Base-by-base conservation (phyloP, 306 rosid species). In the Potentilla sterilis region DNA sequence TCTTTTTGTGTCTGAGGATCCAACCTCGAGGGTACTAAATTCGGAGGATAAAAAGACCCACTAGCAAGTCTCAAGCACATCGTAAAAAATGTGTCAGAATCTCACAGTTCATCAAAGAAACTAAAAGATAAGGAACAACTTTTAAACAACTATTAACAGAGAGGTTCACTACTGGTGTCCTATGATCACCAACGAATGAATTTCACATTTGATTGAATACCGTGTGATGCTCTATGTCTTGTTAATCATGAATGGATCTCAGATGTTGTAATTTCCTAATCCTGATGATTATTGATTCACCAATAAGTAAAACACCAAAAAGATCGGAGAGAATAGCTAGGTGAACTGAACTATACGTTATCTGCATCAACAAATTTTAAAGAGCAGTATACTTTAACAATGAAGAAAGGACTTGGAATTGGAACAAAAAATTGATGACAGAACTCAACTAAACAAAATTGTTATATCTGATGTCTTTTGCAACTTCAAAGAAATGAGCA, bases 401-500 rank as follows among this genome's bases (percentile, higher is more conserved):
- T 10, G 34, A 28, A 40, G 32, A 38, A 69, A 11, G 48, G 48
- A 62, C 49, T 58, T 22, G 69, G 28, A 66, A 75, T 35, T 18
- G 72, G 49, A 40, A 72, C 66, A 19, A 51, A 55, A 9, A 10
- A 21, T 24, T 68, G 64, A 42, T 67, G 46, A 81, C 5, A 43
- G n/a, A 58, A 62, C 68, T 73, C 35, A 14, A 61, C 69, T 42
- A 67, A 68, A 70, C 43, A 67, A 76, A 51, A 67, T 46, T 72
- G 77, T 90, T 46, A 67, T 93, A 92, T 86, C 93, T 83, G 76
- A 95, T 81, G 75, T 87, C 93, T 83, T 95, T 90, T 72, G 97
- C 93, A 75, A 90, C 96, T 90, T 95, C 97, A 84, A 92, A 95
- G 87, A 95, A 92, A 84, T 95, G 99, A 48, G 97, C 96, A 75